Base-by-base conservation (phyloP, 2,329 filamentous ascomycete species). In the Apiospora sp. region DNA sequence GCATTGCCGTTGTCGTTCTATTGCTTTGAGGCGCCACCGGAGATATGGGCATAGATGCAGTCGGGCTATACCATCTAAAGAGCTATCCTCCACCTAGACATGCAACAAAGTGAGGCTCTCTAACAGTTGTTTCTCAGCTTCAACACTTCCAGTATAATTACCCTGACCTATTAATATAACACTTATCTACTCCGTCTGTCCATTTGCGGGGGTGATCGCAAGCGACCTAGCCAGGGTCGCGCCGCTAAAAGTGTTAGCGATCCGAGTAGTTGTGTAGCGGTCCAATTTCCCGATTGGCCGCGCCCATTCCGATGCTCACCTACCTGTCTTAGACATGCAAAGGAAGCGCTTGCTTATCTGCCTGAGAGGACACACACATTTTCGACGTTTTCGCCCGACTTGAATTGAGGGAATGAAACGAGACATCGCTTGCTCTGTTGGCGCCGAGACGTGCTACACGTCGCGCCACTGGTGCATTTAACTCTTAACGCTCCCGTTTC, bases 191-290 rank as follows among this genome's bases (percentile, higher is more conserved):
- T 41, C 44, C 10, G 41, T 46, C 10, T 27, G n/a, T 43, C 13
- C 37, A 19, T 46, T 48, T 48, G 41, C 24, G 41, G 27, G 58
- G 58, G 58, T 14, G 3, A 64, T 41, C 8, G 58, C 34, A 19
- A 64, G 34, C 58, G 58, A 24, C 41, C 34, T n/a, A 34, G 19
- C 58, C 34, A 64, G 58, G 58, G 58, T 64, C 12, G 34, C 1
- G n/a, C 58, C 30, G 54, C 54, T 64, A 37, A 64, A 61, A 61
- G 27, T 22, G 54, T 61, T 61, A 30, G 51, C 24, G 51, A 54
- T 30, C 3, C 1, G 27, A 58, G 27, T 16, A 58, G 51, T 27
- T 12, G 24, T 58, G 24, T 30, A 14, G 12, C 64, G 27, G 22
- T 67, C 34, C 13, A 10, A 27, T 46, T 68, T 46, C 64, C 67